Conservation (phyloP, 225 moss, liverwort and hornwort genomes). For the Sphagnum tenellum region DNA sequence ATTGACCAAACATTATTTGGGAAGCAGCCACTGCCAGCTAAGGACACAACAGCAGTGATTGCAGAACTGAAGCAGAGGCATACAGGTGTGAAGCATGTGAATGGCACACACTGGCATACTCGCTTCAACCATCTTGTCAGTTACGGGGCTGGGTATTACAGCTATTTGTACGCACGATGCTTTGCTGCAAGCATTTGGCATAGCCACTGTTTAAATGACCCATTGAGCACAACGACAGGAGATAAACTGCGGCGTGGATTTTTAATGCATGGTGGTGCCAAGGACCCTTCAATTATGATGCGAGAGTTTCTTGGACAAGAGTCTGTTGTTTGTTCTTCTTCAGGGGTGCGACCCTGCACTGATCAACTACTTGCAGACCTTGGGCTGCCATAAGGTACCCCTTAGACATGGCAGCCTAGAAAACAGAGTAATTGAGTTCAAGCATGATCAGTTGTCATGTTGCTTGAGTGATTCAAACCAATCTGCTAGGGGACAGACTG, state of each 20-base stretch:
- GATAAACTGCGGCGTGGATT: conserved; percentile 70
- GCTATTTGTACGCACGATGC: conserved; percentile 96
- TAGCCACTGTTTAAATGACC: conserved; percentile 63
- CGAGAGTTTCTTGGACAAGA: conserved; percentile 67
- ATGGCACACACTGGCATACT: conserved; percentile 99
- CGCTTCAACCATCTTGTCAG: conserved; percentile 89
- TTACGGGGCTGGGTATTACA: conserved; percentile 97
- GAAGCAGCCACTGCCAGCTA: conserved; percentile 76
- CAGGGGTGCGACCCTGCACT: conserved; percentile 85
- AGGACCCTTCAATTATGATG: conserved; percentile 86
- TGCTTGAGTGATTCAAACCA: no score
- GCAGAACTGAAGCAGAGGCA: conserved; percentile 79
- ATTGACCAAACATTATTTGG: conserved; percentile 94
- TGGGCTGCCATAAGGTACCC: conserved; percentile 23
- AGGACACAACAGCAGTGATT: conserved; percentile 80
- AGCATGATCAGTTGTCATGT: no score
- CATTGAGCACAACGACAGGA: conserved; percentile 62
- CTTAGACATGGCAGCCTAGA: no score
- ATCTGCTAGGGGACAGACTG: no score
- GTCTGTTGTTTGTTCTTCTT: conserved; percentile 44
- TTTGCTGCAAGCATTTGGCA: conserved; percentile 97
- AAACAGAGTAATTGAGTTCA: no score
- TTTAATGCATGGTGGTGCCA: conserved; percentile 90
- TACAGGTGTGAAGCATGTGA: conserved; percentile 81
- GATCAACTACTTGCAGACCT: conserved; percentile 79